These are phyloP conservation scores for Gilbertella persicaria DNA, from an alignment of 371 early-diverging fungal genomes.

Conservation along the genomic window DNA sequence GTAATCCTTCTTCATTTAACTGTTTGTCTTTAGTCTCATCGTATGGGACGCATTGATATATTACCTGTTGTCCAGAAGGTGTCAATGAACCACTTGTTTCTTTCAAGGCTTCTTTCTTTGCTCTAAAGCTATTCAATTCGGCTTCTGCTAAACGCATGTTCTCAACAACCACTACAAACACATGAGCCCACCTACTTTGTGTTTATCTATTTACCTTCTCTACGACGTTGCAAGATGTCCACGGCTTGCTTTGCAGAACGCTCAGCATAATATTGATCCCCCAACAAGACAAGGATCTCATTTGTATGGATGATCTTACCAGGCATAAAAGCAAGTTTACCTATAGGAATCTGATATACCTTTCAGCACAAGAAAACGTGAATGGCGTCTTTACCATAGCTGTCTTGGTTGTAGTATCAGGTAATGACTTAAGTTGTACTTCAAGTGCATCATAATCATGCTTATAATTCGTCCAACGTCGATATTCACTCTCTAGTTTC, in stretches of 20 bases:
- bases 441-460: constrained; percentile 61
- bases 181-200: not conserved
- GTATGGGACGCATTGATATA: not conserved
- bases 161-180: constrained; percentile 58
- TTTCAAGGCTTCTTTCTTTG: constrained; percentile 24
- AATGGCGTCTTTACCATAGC: constrained; percentile 50
- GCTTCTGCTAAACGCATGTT: constrained; percentile 58
- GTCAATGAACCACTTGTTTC: constrained; percentile 17
- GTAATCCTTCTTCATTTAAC: constrained; percentile 88
- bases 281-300: constrained; percentile 82
- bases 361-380: constrained; percentile 2
- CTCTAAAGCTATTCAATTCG: constrained; percentile 49
- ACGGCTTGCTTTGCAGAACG: constrained; percentile 77
- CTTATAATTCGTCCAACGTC: constrained; percentile 41
- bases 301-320: constrained; percentile 89
- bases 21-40: constrained; percentile 9
- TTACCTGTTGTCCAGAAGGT: constrained; percentile 1
- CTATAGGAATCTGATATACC: constrained; percentile 85
- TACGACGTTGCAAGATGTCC: constrained; percentile 70
- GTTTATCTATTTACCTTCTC: constrained; percentile 51
- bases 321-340: constrained; percentile 87
- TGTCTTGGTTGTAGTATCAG: constrained; percentile 49
- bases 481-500: constrained; percentile 18
- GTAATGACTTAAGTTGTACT: constrained; percentile 49
- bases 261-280: constrained; percentile 92